Evolutionary conservation across 2,329 filamentous ascomycete species (phyloP), one percentile per base, ranked within the genome.

Genomic region (Trichophyton mentagrophytes): DNA sequence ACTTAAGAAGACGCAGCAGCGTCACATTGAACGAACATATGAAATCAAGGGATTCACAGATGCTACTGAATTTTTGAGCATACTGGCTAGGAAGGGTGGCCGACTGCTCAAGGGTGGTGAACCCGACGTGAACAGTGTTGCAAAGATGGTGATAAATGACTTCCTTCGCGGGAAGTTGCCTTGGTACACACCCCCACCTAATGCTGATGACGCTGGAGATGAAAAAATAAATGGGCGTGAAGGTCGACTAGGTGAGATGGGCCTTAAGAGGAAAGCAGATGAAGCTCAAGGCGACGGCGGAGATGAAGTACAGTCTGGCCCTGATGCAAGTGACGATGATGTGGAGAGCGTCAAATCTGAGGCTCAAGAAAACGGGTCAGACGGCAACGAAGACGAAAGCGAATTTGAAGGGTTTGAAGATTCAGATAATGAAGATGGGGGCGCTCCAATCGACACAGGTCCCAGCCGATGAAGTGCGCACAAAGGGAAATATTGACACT

Each of bases 111-210:
- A 90, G 71, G 92, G 89, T 61, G 93, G 92, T n/a, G 93, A 97
- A 72, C 88, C 92, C 3, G 93, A 99, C 72, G 77, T 96, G 60
- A 92, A 97, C 68, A 90, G 91, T 68, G 90, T 96, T 56, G 93
- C 93, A 1, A 96, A 96, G 75, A 96, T 96, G 85, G 88, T 99
- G 0, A 77, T 99, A 62, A 97, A 96, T 69, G 93, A 99, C 70
- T 99, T 97, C 72, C 83, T 97, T 69, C 80, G 93, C 65, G 93
- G 93, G 61, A 96, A 92, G 75, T 89, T 97, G 27, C 93, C 93
- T 1, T 99, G 95, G 93, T 99, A 90, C 70, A 93, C 89, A 0
- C 85, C 90, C 7, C 86, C 90, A 8, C 90, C 91, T 1, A 75
- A 80, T 13, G 70, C 74, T 56, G 78, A 76, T 8, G 77, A 77